Evolutionary conservation across 768 basidiomycete species (phyloP).

Genomic region (Hericium rajendrae): DNA sequence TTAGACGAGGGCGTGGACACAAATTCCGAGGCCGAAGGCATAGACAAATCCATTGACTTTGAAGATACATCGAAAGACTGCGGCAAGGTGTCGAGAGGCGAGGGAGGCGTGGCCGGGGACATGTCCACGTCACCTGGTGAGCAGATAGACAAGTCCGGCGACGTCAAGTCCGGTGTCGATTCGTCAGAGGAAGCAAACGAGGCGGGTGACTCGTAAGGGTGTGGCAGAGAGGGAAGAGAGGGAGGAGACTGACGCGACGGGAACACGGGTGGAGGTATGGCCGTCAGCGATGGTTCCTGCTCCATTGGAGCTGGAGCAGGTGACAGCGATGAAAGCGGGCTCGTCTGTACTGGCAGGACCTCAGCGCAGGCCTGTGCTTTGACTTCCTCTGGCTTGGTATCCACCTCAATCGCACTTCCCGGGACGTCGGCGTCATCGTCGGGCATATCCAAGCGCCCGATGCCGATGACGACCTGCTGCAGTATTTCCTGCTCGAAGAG

Average conservation of each 20-base stretch:
- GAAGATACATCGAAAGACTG: background rate
- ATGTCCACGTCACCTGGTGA: background rate
- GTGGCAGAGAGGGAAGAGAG: background rate
- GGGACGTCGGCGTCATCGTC: constrained; percentile 14
- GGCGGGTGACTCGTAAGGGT: background rate
- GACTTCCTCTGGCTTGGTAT: background rate
- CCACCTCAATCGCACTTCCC: background rate
- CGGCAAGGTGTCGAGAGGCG: background rate
- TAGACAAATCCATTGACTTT: too few relatives aligned
- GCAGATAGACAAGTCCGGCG: background rate
- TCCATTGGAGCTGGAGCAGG: background rate
- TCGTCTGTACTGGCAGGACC: background rate
- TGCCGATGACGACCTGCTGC: constrained; percentile 81
- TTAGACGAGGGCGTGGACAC: too few relatives aligned
- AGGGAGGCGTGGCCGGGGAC: background rate
- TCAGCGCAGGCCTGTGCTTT: background rate
- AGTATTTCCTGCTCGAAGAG: constrained; percentile 77
- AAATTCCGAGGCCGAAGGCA: too few relatives aligned
- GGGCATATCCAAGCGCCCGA: constrained; percentile 55
- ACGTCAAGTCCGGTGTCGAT: background rate
- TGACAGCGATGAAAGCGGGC: background rate
- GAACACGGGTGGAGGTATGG: too few relatives aligned
- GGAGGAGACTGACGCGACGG: background rate
- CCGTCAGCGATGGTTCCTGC: too few relatives aligned
- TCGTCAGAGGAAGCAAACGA: background rate